Base-by-base conservation (phyloP, 345 rosid genomes). In the Raphanus raphanistrum region DNA sequence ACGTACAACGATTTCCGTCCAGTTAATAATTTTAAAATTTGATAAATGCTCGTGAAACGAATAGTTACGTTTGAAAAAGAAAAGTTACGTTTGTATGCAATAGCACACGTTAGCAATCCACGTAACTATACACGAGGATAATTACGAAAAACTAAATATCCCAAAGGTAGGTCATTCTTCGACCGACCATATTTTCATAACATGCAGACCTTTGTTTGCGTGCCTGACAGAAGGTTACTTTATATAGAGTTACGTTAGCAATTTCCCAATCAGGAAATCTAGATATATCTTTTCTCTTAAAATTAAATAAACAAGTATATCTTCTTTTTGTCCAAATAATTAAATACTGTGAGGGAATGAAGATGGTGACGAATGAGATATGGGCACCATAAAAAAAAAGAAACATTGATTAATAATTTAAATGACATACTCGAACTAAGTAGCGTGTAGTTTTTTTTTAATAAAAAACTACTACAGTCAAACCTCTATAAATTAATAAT, bases 131-230 rank as follows among this genome's bases (percentile, higher is more conserved):
- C 54, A 55, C 55, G 3, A 31, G 48, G 48, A 76, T 43, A 45
- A 7, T 9, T 16, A 31, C 12, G 28, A 50, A 27, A 64, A 57
- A 4, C 59, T 4, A 65, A 31, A 66, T 72, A 71, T 72, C 54
- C 9, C 3, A 71, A 77, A 62, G 74, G 63, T 77, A 68, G 15
- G 66, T 78, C 41, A 28, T 73, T 66, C 67, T 78, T 59, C 12
- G 70, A 68, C 79, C 75, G 82, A 38, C 71, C 75, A 79, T 69
- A 43, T 16, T 48, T 66, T 68, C 29, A 60, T 29, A 79, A 79
- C 75, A 73, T 67, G 82, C 50, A 73, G n/a, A 63, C 66, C 79
- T 79, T 74, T 68, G 74, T 63, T 79, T 79, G 82, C 74, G 82
- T 68, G 82, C 79, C 82, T 79, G 78, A 79, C 60, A 74, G 25